These are phyloP conservation scores for Talaromyces sp. DNA, from an alignment of 2,329 filamentous ascomycete species.

Conservation along the genomic window DNA sequence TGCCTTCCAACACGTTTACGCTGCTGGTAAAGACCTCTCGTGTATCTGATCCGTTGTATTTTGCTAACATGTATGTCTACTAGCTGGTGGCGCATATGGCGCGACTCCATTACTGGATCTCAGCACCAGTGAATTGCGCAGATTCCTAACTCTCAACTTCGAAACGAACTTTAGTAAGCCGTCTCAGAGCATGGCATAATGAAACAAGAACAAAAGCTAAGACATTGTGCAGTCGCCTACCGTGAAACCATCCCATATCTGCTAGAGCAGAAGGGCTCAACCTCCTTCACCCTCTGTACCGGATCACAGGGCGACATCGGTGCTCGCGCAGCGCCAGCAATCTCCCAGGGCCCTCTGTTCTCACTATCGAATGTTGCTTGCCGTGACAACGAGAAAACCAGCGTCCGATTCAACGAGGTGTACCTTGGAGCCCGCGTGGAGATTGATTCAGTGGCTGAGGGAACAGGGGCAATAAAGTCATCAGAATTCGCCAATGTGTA, in stretches of 20 bases:
- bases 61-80: background rate
- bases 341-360: constrained; percentile 3
- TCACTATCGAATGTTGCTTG: constrained; percentile 9
- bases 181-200: background rate
- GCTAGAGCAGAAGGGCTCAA: background rate
- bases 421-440: constrained; percentile 5
- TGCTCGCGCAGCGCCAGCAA: constrained; percentile 2
- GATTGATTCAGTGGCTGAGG: background rate
- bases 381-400: constrained; percentile 8
- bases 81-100: constrained; percentile 2
- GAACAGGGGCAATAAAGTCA: constrained; percentile 4
- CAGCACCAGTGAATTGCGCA: background rate
- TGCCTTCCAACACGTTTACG: constrained; percentile 1
- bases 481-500: constrained; percentile 3
- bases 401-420: constrained; percentile 6
- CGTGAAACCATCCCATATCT: constrained; percentile 7
- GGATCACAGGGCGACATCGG: constrained; percentile 8
- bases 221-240: constrained; percentile 2
- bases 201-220: background rate
- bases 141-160: constrained; percentile 6
- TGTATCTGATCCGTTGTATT: background rate
- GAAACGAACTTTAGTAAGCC: constrained; percentile 8
- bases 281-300: constrained; percentile 6
- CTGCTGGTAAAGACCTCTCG: background rate
- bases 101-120: constrained; percentile 1